A percentile compares a stretch with the other conserved stretches of the same genome.
Conservation (phyloP, 805 yeast genomes). For the Saccharomyces jurei region DNA sequence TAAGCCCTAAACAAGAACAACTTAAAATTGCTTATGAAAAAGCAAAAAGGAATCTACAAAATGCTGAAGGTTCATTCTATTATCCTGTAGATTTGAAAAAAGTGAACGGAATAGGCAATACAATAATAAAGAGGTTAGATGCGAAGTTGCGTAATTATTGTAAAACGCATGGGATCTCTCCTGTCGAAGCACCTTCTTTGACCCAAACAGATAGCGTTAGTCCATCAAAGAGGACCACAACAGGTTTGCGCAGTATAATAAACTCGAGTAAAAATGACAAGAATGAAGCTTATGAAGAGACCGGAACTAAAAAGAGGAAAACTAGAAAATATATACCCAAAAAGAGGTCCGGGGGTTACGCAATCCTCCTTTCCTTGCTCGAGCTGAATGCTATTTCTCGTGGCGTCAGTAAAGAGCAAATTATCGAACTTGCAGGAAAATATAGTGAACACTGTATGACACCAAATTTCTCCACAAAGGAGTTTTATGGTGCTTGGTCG, state of each 20-base stretch:
- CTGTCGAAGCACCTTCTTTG: conserved; percentile 11
- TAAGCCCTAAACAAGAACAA: conserved; percentile 44
- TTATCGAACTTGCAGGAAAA: conserved; percentile 45
- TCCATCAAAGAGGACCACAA: conserved; percentile 12
- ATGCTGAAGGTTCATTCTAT: conserved; percentile 37
- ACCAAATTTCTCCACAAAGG: conserved; percentile 51
- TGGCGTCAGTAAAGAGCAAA: conserved; percentile 61
- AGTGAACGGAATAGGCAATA: conserved; percentile 66
- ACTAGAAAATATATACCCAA: conserved; percentile 54
- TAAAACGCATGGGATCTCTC: conserved; percentile 37
- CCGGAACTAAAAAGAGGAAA: conserved; percentile 17
- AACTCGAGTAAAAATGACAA: background rate
- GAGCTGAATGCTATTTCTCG: conserved; percentile 37
- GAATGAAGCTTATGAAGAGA: conserved; percentile 8
- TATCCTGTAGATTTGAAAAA: conserved; percentile 51
- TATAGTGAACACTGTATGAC: conserved; percentile 53
- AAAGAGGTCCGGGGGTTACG: conserved; percentile 77
- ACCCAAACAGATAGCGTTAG: conserved; percentile 1
- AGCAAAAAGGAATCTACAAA: conserved; percentile 47
- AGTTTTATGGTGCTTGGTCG: conserved; percentile 70
- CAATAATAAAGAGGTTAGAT: conserved; percentile 47
- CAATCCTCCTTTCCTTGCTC: conserved; percentile 56
- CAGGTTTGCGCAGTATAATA: conserved; percentile 8
- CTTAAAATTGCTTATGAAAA: conserved; percentile 43
- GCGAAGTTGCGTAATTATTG: conserved; percentile 48